phyloP scores from a whole-genome alignment of 2,329 filamentous ascomycete genomes.

The Ophiostoma sp. region DNA sequence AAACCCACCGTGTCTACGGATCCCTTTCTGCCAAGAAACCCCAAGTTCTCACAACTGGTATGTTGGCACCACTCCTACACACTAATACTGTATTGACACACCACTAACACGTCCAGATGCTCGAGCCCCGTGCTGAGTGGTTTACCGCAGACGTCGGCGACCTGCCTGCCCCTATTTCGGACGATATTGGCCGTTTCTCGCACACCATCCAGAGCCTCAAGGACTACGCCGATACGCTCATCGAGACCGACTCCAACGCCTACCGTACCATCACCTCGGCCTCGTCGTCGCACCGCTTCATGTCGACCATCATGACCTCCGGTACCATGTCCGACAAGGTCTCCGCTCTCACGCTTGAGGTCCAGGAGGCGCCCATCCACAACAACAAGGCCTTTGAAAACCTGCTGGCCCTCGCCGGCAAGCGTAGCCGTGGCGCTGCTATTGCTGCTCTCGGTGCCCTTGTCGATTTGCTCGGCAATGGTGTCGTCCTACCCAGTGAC shows the following conservation, averaged over 20 bases:
- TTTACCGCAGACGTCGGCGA: conserved; percentile 47
- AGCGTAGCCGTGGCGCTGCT: conserved; percentile 89
- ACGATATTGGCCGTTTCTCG: conserved; percentile 47
- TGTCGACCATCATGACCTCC: conserved; percentile 94
- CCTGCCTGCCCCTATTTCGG: conserved; percentile 48
- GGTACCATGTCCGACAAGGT: conserved; percentile 97
- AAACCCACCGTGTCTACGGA: conserved; percentile 19
- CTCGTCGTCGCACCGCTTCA: conserved; percentile 90
- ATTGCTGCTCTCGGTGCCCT: conserved; percentile 89
- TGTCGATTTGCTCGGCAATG: conserved; percentile 91
- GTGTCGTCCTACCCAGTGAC: conserved; percentile 77
- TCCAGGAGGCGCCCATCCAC: conserved; percentile 95
- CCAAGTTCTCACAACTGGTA: conserved; percentile 41
- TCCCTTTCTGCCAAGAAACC: conserved; percentile 29
- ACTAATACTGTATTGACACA: background rate
- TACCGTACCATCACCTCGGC: conserved; percentile 75
- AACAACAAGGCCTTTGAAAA: conserved; percentile 87
- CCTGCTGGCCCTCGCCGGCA: conserved; percentile 78
- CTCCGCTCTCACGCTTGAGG: conserved; percentile 87
- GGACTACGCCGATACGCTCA: conserved; percentile 69
- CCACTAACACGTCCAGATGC: conserved; percentile 43
- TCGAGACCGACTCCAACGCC: conserved; percentile 73
- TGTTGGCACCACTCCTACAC: conserved; percentile 35
- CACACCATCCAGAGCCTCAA: conserved; percentile 56
- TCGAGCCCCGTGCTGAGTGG: conserved; percentile 61